These are phyloP conservation scores for Cryptomeria japonica DNA, from an alignment of 75 land plant genomes.

Conservation along the genomic window DNA sequence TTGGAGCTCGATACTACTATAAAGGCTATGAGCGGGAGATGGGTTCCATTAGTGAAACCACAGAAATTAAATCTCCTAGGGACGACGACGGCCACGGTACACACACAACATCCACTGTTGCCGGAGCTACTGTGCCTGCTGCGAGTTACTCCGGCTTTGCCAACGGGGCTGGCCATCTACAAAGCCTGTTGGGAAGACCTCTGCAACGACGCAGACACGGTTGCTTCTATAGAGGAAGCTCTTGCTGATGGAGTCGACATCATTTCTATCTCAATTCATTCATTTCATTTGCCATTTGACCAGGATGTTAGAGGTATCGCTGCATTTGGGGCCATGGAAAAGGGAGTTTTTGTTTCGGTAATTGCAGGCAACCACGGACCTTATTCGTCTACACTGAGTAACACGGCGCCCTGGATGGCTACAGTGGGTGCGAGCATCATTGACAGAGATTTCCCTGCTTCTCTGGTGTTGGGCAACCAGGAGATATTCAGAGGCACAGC, in stretches of 20 bases:
- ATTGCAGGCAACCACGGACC: too few relatives aligned
- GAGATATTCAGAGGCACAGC: too few relatives aligned
- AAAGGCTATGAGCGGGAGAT: slow-evolving; percentile 55
- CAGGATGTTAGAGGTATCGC: too few relatives aligned
- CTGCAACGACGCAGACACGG: slow-evolving; percentile 14
- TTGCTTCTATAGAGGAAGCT: slow-evolving; percentile 32
- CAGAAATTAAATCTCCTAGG: slow-evolving; percentile 17
- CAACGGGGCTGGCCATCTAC: slow-evolving; percentile 21
- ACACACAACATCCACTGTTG: slow-evolving; percentile 24
- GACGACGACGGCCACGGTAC: slow-evolving; percentile 28
- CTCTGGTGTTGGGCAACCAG: too few relatives aligned
- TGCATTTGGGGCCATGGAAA: too few relatives aligned
- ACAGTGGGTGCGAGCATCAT: too few relatives aligned
- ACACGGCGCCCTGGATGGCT: too few relatives aligned
- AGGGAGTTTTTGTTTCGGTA: too few relatives aligned
- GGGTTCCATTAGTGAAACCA: neutral
- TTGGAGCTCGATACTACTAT: too few relatives aligned
- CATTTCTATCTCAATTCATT: slow-evolving; percentile 4
- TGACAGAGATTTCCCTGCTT: too few relatives aligned
- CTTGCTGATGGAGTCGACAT: slow-evolving; percentile 34
- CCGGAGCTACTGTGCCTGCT: neutral
- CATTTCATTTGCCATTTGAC: too few relatives aligned
- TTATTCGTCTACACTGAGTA: too few relatives aligned
- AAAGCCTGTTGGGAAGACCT: slow-evolving; percentile 28
- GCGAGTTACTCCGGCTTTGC: slow-evolving; percentile 13